Evolutionary conservation across 495 filamentous ascomycete genomes (phyloP).

Genomic region (Collariella sp.): DNA sequence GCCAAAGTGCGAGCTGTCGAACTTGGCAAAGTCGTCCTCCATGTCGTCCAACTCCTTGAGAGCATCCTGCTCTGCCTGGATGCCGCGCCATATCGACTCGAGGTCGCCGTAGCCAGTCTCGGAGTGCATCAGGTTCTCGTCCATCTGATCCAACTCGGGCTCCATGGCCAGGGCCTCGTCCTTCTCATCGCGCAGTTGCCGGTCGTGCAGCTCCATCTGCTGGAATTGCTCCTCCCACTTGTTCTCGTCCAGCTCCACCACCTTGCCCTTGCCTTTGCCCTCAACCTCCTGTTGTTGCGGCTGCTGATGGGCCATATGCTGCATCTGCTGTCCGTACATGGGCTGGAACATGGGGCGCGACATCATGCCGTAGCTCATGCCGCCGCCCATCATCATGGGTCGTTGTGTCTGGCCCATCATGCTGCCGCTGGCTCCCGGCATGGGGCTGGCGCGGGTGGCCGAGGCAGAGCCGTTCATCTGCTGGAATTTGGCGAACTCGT

Average conservation of each 20-base stretch:
- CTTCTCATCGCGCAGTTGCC: constrained; percentile 37
- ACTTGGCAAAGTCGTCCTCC: constrained; percentile 55
- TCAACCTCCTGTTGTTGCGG: constrained; percentile 31
- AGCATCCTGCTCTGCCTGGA: constrained; percentile 69
- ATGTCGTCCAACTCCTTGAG: constrained; percentile 56
- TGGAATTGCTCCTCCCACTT: constrained; percentile 96
- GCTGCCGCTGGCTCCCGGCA: constrained; percentile 36
- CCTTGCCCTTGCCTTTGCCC: constrained; percentile 80
- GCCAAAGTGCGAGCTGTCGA: constrained; percentile 61
- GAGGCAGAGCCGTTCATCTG: constrained; percentile 48
- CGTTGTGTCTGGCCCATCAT: constrained; percentile 35
- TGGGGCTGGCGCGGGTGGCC: constrained; percentile 33
- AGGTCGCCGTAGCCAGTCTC: constrained; percentile 70
- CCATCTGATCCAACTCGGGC: constrained; percentile 79
- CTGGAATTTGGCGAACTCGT: constrained; percentile 81
- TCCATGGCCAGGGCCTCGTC: constrained; percentile 76
- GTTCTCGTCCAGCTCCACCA: constrained; percentile 86
- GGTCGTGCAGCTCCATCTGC: constrained; percentile 68
- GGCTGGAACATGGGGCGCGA: constrained; percentile 43
- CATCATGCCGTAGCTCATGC: constrained; percentile 40
- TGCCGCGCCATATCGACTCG: constrained; percentile 79
- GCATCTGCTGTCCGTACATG: constrained; percentile 44
- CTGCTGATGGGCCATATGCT: constrained; percentile 28
- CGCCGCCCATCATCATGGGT: constrained; percentile 48
- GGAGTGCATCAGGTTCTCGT: constrained; percentile 46